These are phyloP conservation scores for Amniculicola lignicola DNA, from an alignment of 495 filamentous ascomycete species.

Conservation along the genomic window DNA sequence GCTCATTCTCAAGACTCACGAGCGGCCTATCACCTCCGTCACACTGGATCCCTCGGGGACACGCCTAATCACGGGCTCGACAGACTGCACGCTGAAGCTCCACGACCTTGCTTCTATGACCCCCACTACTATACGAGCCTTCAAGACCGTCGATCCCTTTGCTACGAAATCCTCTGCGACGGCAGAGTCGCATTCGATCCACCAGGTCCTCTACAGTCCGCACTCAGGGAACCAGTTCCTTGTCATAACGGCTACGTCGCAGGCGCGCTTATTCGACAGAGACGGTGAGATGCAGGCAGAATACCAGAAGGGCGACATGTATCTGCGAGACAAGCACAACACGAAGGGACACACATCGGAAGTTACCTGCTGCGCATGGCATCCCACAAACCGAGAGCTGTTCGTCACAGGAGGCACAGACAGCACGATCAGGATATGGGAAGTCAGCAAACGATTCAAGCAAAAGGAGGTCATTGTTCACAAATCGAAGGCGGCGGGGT, in stretches of 20 bases:
- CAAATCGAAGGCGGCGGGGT: constrained; percentile 80
- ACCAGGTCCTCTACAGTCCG: constrained; percentile 83
- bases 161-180: constrained; percentile 67
- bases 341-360: constrained; percentile 95
- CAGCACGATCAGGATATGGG: constrained; percentile 94
- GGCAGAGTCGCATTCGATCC: constrained; percentile 80
- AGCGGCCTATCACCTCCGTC: constrained; percentile 77
- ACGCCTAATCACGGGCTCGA: constrained; percentile 81
- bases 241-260: constrained; percentile 78
- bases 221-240: constrained; percentile 76
- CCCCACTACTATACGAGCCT: constrained; percentile 85
- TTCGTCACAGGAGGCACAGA: constrained; percentile 90
- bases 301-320: constrained; percentile 97
- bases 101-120: constrained; percentile 97
- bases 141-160: constrained; percentile 87
- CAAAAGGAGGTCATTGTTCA: constrained; percentile 94
- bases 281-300: constrained; percentile 83
- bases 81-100: constrained; percentile 85
- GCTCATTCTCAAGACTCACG: constrained; percentile 85
- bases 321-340: constrained; percentile 90
- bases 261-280: constrained; percentile 82
- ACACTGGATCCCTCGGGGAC: constrained; percentile 81
- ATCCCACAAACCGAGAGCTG: constrained; percentile 73
- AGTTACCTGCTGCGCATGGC: constrained; percentile 82
- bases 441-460: constrained; percentile 77